These are phyloP conservation scores for Phascolomyces articulosus DNA, from an alignment of 371 early-diverging fungal species.

Conservation along the genomic window DNA sequence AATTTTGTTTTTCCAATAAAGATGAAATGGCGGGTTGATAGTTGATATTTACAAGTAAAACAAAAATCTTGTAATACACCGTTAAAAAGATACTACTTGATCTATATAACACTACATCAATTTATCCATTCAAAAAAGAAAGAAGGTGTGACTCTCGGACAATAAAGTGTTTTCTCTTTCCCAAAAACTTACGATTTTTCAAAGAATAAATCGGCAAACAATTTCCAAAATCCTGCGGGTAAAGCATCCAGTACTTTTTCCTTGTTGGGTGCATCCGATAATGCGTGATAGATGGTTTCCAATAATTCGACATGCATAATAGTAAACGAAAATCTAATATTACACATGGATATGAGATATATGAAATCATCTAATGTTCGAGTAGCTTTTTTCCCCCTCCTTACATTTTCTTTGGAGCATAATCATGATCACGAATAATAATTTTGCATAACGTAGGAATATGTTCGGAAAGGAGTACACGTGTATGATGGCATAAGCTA, in stretches of 20 bases:
- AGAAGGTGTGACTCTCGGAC: too few species aligned
- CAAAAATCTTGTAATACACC: slow-evolving; percentile 41
- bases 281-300: slow-evolving; percentile 34
- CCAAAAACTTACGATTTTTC: slow-evolving; percentile 32
- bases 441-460: slow-evolving; percentile 29
- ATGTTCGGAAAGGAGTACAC: slow-evolving; percentile 29
- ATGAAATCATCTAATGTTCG: too few species aligned
- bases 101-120: slow-evolving; percentile 10
- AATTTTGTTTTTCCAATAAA: slow-evolving; percentile 30
- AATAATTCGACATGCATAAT: slow-evolving; percentile 37
- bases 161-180: neutral
- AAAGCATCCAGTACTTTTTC: slow-evolving; percentile 31
- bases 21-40: slow-evolving; percentile 27
- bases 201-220: slow-evolving; percentile 44
- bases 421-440: slow-evolving; percentile 28
- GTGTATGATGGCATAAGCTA: slow-evolving; percentile 24
- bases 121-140: too few species aligned
- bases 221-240: slow-evolving; percentile 40
- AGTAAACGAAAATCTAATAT: slow-evolving; percentile 25
- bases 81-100: slow-evolving; percentile 48
- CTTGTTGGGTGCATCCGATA: slow-evolving; percentile 32
- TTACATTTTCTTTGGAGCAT: slow-evolving; percentile 26
- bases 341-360: too few species aligned
- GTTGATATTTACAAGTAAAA: slow-evolving; percentile 24
- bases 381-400: too few species aligned